Percentiles rank a stretch among this genome's conserved stretches.
Conservation (phyloP, 2,329 filamentous ascomycete species). For the Aspergillus versicolor region DNA sequence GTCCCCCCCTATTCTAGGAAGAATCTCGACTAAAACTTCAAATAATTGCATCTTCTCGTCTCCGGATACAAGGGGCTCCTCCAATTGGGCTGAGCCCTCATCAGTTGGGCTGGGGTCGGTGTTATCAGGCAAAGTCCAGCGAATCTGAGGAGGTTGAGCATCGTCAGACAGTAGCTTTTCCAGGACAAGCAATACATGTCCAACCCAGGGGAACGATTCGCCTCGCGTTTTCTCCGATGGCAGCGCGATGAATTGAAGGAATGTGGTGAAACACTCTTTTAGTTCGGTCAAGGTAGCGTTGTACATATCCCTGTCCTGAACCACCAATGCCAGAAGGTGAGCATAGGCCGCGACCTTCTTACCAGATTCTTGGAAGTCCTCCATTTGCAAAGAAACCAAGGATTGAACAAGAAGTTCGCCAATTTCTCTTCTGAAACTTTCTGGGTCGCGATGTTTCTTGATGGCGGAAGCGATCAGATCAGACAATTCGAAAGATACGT, state of each 20-base stretch:
- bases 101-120: slow-evolving; percentile 50
- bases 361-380: slow-evolving; percentile 55
- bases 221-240: slow-evolving; percentile 64
- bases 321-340: slow-evolving; percentile 81
- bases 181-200: slow-evolving; percentile 82
- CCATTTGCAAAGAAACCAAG: slow-evolving; percentile 66
- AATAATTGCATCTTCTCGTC: slow-evolving; percentile 72
- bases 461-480: slow-evolving; percentile 78
- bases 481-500: slow-evolving; percentile 85
- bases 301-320: slow-evolving; percentile 82
- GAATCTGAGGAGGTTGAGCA: slow-evolving; percentile 71
- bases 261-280: slow-evolving; percentile 71
- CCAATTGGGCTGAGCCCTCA: slow-evolving; percentile 57
- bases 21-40: slow-evolving; percentile 73
- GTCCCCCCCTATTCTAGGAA: slow-evolving; percentile 86
- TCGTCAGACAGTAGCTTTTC: slow-evolving; percentile 91
- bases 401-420: slow-evolving; percentile 81
- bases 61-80: slow-evolving; percentile 61
- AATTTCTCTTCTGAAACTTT: slow-evolving; percentile 66
- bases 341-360: slow-evolving; percentile 86
- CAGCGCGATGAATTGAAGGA: slow-evolving; percentile 77
- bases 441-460: slow-evolving; percentile 59
- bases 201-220: slow-evolving; percentile 87
- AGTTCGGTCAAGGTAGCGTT: slow-evolving; percentile 70
- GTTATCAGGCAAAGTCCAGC: slow-evolving; percentile 62